Evolutionary conservation across 352 stramenopile species (phyloP).

Genomic region (Phytophthora rubi): DNA sequence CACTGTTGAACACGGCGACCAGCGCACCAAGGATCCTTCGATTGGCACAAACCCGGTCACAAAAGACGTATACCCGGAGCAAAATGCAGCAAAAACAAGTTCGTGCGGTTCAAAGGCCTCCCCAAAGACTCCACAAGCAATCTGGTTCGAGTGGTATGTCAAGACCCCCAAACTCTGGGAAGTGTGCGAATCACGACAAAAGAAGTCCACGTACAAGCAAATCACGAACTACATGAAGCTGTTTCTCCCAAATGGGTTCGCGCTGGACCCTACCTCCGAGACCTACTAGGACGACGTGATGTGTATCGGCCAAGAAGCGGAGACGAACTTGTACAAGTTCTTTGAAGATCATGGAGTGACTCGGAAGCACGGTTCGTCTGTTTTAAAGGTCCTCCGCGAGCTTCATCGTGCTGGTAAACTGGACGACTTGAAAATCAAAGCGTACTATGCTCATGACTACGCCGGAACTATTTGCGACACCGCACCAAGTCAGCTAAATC

Average conservation of each 20-base stretch:
- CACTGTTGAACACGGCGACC: background rate
- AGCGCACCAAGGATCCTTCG: background rate
- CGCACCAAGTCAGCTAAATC: conserved; percentile 1
- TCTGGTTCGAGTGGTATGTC: conserved; percentile 17
- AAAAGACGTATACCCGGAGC: too few relatives aligned
- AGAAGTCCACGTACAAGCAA: conserved; percentile 13
- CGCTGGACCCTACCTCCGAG: background rate
- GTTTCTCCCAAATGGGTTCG: conserved; percentile 16
- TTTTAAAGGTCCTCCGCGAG: conserved; percentile 7
- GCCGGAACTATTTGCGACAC: background rate
- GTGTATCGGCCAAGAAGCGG: background rate
- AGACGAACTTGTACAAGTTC: conserved; percentile 14
- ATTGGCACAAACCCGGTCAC: too few relatives aligned
- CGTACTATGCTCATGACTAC: background rate
- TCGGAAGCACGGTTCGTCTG: conserved; percentile 8
- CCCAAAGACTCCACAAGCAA: background rate
- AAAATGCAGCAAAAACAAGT: background rate
- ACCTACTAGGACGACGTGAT: background rate
- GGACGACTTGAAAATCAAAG: background rate
- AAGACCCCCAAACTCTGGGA: conserved; percentile 14
- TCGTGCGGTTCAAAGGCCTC: background rate
- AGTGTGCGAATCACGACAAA: conserved; percentile 1
- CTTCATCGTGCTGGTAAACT: conserved; percentile 10
- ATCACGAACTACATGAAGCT: conserved; percentile 17
- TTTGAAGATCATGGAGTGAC: conserved; percentile 8